Conservation (phyloP, 2,329 filamentous ascomycete species). For the Pseudopyricularia javanii region DNA sequence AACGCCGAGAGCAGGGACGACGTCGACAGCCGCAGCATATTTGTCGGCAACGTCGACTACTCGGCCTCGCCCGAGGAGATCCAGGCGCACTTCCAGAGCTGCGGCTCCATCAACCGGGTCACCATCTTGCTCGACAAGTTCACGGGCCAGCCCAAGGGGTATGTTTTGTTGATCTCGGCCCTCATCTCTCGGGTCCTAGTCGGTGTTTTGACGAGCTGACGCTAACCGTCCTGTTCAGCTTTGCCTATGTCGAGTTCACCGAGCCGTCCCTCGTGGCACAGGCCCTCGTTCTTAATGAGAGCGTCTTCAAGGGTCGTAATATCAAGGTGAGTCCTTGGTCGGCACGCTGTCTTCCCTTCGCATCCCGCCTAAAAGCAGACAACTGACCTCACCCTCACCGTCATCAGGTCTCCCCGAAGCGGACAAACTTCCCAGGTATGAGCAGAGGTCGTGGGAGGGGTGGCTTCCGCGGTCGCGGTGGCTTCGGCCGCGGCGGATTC, state of each 20-base stretch:
- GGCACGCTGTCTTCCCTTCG: too few species aligned
- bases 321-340: slow-evolving; percentile 67
- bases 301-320: slow-evolving; percentile 85
- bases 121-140: slow-evolving; percentile 98
- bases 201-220: too few species aligned
- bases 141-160: slow-evolving; percentile 98
- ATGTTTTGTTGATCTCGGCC: slow-evolving; percentile 22
- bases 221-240: slow-evolving; percentile 57
- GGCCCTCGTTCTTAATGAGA: slow-evolving; percentile 91
- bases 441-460: slow-evolving; percentile 57
- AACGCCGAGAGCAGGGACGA: slow-evolving; percentile 83
- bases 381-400: neutral
- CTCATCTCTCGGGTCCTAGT: too few species aligned
- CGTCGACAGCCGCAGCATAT: slow-evolving; percentile 88
- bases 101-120: slow-evolving; percentile 93
- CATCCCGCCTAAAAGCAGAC: too few species aligned
- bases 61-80: slow-evolving; percentile 95
- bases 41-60: slow-evolving; percentile 98
- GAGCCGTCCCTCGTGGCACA: slow-evolving; percentile 88
- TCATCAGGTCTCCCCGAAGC: slow-evolving; percentile 65
- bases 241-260: slow-evolving; percentile 97
- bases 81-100: slow-evolving; percentile 95
- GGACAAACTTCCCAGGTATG: slow-evolving; percentile 95
- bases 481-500: slow-evolving; percentile 40
- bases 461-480: slow-evolving; percentile 24